Evolutionary conservation across 371 early-diverging fungal species (phyloP), one percentile per base, ranked within the genome.

Genomic region (Apophysomyces variabilis): DNA sequence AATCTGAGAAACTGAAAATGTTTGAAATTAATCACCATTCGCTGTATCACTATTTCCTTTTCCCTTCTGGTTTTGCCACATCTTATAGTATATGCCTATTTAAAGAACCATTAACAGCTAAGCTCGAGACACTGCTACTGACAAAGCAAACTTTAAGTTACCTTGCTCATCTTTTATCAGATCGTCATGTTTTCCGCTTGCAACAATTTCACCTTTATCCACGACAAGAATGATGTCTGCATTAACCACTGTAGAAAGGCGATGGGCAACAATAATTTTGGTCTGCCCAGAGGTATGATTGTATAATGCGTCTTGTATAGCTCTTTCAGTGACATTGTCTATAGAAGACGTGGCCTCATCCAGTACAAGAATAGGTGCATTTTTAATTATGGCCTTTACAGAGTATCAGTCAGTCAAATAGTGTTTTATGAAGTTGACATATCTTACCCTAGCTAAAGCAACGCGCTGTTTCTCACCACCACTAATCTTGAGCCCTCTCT

Each of bases 221-320:
- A 92, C 82, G 4, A 91, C 92, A 59, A 87, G 81, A 74, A 97
- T 96, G 46, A 83, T 62, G 62, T 96, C 90, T 0, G 94, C 90
- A 66, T 93, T 87, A 39, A 71, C 73, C 57, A 89, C 78, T 0
- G 92, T 93, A 26, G 92, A 89, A 3, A 93, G 77, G 13, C 92
- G 87, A 73, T 96, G 97, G 0, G 96, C 96, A 63, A 97, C 89
- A 4, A 95, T 87, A 41, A 99, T 85, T 5, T 95, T 95, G 0
- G 95, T 95, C 8, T 95, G 84, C 21, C 86, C 85, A 13, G 70
- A 46, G 13, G 90, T 61, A 0, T 93, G 93, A 7, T 62, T 73
- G 45, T 95, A 94, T 14, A 93, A 68, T 0, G 92, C 92, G 13
- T 68, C 74, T 69, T 93, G 93, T 0, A 94, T 92, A 38, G 87